These are phyloP conservation scores for Rhynchosporium graminicola DNA, from an alignment of 2,329 filamentous ascomycete genomes.

Conservation along the genomic window DNA sequence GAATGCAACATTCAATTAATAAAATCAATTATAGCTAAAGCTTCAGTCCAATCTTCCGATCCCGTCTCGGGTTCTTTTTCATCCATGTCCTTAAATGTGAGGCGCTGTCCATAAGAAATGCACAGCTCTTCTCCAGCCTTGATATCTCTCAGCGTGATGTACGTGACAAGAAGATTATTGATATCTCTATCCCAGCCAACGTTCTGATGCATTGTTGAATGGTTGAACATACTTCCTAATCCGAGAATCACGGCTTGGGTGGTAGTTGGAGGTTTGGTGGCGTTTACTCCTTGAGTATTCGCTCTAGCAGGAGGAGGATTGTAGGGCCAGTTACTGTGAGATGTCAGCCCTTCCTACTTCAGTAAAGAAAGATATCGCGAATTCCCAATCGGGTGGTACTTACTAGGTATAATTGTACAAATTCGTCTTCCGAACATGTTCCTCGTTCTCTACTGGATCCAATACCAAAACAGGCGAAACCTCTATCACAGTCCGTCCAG, in stretches of 20 bases:
- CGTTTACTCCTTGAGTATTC: conserved; percentile 28
- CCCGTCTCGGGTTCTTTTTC: conserved; percentile 28
- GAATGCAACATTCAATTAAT: conserved; percentile 32
- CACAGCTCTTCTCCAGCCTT: conserved; percentile 55
- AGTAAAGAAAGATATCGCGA: no score
- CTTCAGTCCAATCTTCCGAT: conserved; percentile 34
- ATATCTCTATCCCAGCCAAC: conserved; percentile 56
- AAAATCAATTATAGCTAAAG: conserved; percentile 39
- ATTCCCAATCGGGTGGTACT: conserved; percentile 23
- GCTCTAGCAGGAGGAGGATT: conserved; percentile 28
- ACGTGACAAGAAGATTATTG: conserved; percentile 47
- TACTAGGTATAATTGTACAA: conserved; percentile 60
- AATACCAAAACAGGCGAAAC: conserved; percentile 54
- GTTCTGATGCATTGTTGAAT: conserved; percentile 53
- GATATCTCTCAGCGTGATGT: conserved; percentile 52
- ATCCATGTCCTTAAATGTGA: conserved; percentile 43
- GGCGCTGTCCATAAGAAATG: conserved; percentile 43
- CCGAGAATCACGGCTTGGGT: conserved; percentile 56
- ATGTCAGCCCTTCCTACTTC: not conserved
- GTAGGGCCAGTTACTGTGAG: conserved; percentile 39
- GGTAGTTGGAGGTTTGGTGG: conserved; percentile 33
- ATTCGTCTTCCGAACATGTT: conserved; percentile 51
- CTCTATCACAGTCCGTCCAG: conserved; percentile 51
- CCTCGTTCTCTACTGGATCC: conserved; percentile 48
- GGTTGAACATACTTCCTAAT: conserved; percentile 60